Evolutionary conservation across 2,329 filamentous ascomycete genomes (phyloP), one percentile per base, ranked within the genome.

Genomic region (Chrysoporthe austroafricana): DNA sequence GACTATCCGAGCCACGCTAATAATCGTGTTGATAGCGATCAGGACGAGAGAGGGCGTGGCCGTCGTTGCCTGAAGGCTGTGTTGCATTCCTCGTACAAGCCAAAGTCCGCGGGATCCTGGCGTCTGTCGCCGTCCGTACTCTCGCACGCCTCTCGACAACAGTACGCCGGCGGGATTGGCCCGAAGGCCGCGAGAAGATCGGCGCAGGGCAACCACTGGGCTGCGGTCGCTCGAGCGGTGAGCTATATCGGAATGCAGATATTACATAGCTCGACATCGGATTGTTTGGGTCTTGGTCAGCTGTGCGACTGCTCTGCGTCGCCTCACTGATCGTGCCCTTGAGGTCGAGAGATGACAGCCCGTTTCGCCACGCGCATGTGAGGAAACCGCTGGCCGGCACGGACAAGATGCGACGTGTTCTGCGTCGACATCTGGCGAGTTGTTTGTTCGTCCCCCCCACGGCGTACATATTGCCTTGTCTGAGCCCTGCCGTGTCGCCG

Each of bases 401-500:
- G 18, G 11, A 13, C 44, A 14, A 46, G 44, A 14, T 46, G 44
- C 44, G 44, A 46, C 44, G 44, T n/a, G 44, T 46, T 14, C 44
- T 46, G 18, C 44, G 8, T 16, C 44, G 44, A 18, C 44, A 13
- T 46, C 13, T 46, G 44, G 18, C 11, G 8, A 46, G 4, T n/a
- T 46, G 44, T 13, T 4, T 46, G 44, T 11, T n/a, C 44, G 18
- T 46, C 4, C 44, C 44, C 36, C 13, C 44, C 18, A 14, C 13
- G 13, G 18, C 44, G 44, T n/a, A 46, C 13, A 46, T 46, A 14
- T n/a, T n/a, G 44, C 13, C 18, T 13, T n/a, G 32, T 36, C 54
- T 39, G 2, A 39, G 54, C 32, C 16, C 54, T 36, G 69, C 70
- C 65, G 68, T 72, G 62, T 74, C 72, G 73, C 70, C 75, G 76